Base-by-base conservation (phyloP, 208 protist genomes). In the Vickermania ingenoplastis region DNA sequence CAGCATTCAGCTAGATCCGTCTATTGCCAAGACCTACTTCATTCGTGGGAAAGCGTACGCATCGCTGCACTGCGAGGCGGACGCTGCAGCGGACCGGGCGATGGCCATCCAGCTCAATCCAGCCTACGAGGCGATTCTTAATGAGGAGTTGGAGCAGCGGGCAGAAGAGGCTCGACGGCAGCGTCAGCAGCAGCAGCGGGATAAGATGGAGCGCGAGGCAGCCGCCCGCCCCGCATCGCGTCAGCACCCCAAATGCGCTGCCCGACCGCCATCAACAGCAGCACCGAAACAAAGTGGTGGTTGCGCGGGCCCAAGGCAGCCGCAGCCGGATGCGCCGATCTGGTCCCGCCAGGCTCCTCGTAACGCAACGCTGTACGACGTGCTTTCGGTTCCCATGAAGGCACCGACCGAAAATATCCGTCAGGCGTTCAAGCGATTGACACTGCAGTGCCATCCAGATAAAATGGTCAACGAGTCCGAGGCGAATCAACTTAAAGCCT, bases 391-490 rank as follows among this genome's bases (percentile, higher is more conserved):
- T 22, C 26, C 41, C 7, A 54, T 1, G 1, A 63, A 49, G 5
- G 81, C 86, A 3, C 58, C 67, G 31, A 45, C 53, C 22, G 61
- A 71, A 25, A 75, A 86, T 13, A 77, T 92, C 28, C 75, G 83
- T 1, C 51, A 73, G 54, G 59, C 71, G 29, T 95, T 83, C 60
- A 78, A 80, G 41, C 73, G 61, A 11, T 73, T 91, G 21, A 86
- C 73, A 3, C 67, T 95, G 63, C 70, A 73, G 31, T 87, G 68
- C 56, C 89, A 95, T 61, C 89, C 89, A 5, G 89, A 95, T 66
- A 71, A 81, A 11, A 48, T 92, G 5, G 74, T 92, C 1, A 60
- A 54, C 25, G 75, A 73, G 11, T 59, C 71, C 0, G 64, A 66
- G 31, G 70, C 51, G 41, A 61, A 55, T 1, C 85, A 81, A 23